Evolutionary conservation across 2,329 filamentous ascomycete genomes (phyloP), one percentile per base, ranked within the genome.

Genomic region (Dothistroma pini): DNA sequence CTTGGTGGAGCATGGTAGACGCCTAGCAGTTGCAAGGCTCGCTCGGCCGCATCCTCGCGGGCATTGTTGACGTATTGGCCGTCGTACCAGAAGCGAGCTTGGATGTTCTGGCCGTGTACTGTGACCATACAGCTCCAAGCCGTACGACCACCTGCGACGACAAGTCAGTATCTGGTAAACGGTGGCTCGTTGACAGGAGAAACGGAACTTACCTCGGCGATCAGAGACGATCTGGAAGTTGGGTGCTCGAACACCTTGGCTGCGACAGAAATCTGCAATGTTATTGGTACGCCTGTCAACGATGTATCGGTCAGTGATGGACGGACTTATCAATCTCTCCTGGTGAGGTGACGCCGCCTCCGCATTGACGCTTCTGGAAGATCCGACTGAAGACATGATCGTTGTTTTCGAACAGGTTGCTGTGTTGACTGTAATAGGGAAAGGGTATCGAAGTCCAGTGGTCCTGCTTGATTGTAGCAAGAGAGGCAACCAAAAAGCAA

Each of bases 41-140:
- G 84, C 77, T 96, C 91, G 66, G 92, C 91, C n/a, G 91, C 92
- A 74, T 96, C 92, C 76, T 96, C 92, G 77, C 86, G 88, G 61
- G 91, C 91, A 72, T 96, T 96, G 80, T 93, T 86, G 75, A 93
- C 82, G 72, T 91, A 91, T 74, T 91, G 86, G 63, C 91, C 91
- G 75, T 96, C 92, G 77, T 96, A 96, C 91, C 91, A 96, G 77
- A 86, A 96, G 64, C 91, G 85, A 52, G 91, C 91, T n/a, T 82
- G 74, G 69, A 90, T 83, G 52, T 78, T 82, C 55, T 82, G 78
- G 57, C 87, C 87, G 68, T 84, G 81, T 60, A 96, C 84, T n/a
- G 81, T 86, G 61, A 96, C 91, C 61, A 83, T 84, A 79, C 88
- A 89, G 60, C 91, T 93, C 92, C 92, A 96, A 60, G 92, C 92